A percentile compares a stretch with the other conserved stretches of the same genome.
Evolutionary conservation across 164 flowering plant genomes (phyloP).

Genomic region (Vitis rotundifolia): DNA sequence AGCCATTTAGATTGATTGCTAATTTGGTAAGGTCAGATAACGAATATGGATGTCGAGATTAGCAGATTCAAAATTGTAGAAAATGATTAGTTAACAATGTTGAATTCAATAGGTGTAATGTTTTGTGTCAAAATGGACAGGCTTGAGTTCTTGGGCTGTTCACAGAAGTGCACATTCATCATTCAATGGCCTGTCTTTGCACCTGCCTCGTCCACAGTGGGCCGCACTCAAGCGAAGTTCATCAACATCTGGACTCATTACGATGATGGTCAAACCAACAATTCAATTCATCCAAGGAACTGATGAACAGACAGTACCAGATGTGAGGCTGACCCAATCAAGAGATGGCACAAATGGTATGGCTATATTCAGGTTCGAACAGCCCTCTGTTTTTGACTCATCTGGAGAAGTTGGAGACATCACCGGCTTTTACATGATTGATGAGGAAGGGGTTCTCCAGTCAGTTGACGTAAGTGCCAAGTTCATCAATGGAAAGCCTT

Average conservation of each 20-base stretch:
- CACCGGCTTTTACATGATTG: constrained; percentile 96
- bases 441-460: constrained; percentile 89
- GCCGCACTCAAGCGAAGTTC: constrained; percentile 16
- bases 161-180: constrained; percentile 48
- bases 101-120: not conserved
- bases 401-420: constrained; percentile 90
- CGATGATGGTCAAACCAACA: constrained; percentile 75
- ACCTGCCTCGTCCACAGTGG: constrained; percentile 24
- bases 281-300: constrained; percentile 96
- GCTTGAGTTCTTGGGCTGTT: constrained; percentile 29
- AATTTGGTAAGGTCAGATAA: too few species aligned
- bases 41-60: not conserved
- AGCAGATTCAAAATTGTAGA: too few species aligned
- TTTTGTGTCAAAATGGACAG: constrained; percentile 29
- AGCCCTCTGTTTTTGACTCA: constrained; percentile 93
- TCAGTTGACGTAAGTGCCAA: constrained; percentile 91
- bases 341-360: constrained; percentile 94
- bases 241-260: constrained; percentile 26
- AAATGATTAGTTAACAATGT: not conserved
- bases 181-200: constrained; percentile 59
- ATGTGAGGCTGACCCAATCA: constrained; percentile 86
- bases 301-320: constrained; percentile 87
- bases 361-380: constrained; percentile 76
- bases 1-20: too few species aligned
- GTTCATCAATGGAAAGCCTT: constrained; percentile 87